phyloP scores from a whole-genome alignment of 192 early-diverging fungal species.

The Umbelopsis vinacea region DNA sequence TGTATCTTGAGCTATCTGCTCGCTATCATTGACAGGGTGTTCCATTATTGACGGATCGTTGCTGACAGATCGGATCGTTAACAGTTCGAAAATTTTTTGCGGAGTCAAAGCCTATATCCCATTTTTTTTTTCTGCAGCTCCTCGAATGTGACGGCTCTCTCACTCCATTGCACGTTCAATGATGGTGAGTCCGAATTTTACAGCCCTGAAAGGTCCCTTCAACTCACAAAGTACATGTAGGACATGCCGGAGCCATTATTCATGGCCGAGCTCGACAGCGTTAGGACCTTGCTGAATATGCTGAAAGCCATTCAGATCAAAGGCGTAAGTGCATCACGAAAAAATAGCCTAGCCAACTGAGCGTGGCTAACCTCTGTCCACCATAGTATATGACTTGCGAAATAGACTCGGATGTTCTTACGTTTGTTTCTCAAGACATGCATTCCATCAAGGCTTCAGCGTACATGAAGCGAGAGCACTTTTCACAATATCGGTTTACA shows the following conservation, averaged over 20 bases:
- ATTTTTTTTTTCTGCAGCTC: neutral
- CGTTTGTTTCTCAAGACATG: constrained; percentile 14
- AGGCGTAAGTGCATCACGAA: neutral
- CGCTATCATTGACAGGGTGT: neutral
- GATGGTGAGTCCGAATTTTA: neutral
- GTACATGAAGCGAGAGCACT: constrained; percentile 15
- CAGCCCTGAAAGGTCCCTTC: too few relatives aligned
- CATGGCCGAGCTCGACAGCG: neutral
- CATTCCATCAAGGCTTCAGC: constrained; percentile 17
- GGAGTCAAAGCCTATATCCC: neutral
- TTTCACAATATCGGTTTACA: constrained; percentile 14
- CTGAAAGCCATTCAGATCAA: constrained; percentile 20
- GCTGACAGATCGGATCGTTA: constrained; percentile 4
- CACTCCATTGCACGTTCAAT: neutral
- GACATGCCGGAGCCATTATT: constrained; percentile 13
- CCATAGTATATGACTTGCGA: constrained; percentile 6
- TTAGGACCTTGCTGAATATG: constrained; percentile 1
- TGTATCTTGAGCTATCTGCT: neutral
- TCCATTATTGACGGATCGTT: constrained; percentile 3
- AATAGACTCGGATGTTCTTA: neutral
- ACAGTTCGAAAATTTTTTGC: neutral
- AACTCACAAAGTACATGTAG: neutral
- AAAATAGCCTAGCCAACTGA: neutral
- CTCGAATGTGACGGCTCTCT: constrained; percentile 4
- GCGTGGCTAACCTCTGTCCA: neutral